Base-by-base conservation (phyloP, 768 basidiomycete species). In the Panus rudis region DNA sequence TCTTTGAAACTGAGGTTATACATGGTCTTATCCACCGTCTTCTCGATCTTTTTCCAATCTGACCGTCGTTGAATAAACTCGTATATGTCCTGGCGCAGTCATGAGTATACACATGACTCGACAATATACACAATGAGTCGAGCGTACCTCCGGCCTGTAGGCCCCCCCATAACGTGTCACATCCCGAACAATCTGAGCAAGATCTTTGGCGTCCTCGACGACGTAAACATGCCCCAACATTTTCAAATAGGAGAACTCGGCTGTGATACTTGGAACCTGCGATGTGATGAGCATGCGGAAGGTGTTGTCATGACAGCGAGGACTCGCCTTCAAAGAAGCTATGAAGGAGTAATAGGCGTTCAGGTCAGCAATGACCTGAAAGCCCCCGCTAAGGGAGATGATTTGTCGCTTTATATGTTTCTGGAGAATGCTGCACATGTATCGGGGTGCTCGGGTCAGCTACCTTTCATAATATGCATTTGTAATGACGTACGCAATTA, bases 41-140 rank as follows among this genome's bases (percentile, higher is more conserved):
- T 94, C 62, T 98, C 93, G 47, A 98, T 98, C 68, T 89, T 93
- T 68, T 96, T 94, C 94, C 94, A 98, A 61, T 99, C 94, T 6
- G 89, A 86, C 25, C 93, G 75, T 17, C 93, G 71, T 58, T 92
- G 90, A 55, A 97, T 88, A 55, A 97, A 94, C 62, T 98, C 94
- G 60, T 97, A 97, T 39, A 97, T 73, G 58, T 97, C 94, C 79
- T 84, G 46, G n/a, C n/a, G n/a, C n/a, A n/a, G n/a, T n/a, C 16
- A 35, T 17, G 33, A 35, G 16, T 14, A 30, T 7, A 17, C 21
- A 35, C n/a, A 20, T 23, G 20, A 37, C 24, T 32, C 45, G 16
- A 19, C 21, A 25, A 43, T 16, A 37, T 40, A 37, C 10, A 37
- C 12, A 7, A 8, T 14, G 43, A 2, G 5, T 30, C 32, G 10